Base-by-base conservation (phyloP, 1,139 yeast genomes). In the Zygosaccharomyces sapae region DNA sequence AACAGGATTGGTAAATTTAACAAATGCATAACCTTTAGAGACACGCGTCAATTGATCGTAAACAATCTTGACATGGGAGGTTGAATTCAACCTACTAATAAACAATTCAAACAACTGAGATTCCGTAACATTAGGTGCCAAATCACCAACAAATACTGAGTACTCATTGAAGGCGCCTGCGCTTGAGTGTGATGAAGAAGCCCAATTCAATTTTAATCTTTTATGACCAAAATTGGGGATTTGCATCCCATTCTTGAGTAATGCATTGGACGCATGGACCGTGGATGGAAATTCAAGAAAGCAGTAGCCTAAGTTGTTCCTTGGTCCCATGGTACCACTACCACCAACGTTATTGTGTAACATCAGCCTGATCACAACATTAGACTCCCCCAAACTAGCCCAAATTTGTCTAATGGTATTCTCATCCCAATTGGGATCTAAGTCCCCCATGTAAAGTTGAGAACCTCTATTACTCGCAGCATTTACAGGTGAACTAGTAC, bases 111-210 rank as follows among this genome's bases (percentile, higher is more conserved):
- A 70, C 49, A 84, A 66, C 57, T 80, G 83, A 16, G 84, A 83
- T 58, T 84, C 90, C 3, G 85, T 82, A 18, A 86, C 82, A 19
- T 80, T 77, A 16, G 86, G 87, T 1, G 87, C 80, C 53, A 84
- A 69, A 64, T 84, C 90, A 37, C 92, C 92, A n/a, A 84, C 90
- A 69, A 84, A 84, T 34, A 84, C 68, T 1, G 89, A 81, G 56
- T 63, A 79, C 56, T 81, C 87, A 30, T 43, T 41, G 24, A 37
- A 24, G 29, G 70, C 48, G 72, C 74, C 65, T 12, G 27, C 18
- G 79, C 22, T 73, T 68, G 44, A 75, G 72, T 19, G 78, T 9
- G 83, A 83, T 27, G 86, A 82, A 39, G 83, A 75, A 3, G 86
- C 86, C 92, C 92, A 84, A 59, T 84, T 84, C 48, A 84, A 71